Percentiles rank a stretch among this genome's conserved stretches.
Conservation (phyloP, 2,329 filamentous ascomycete species). For the Helotiales sp. region DNA sequence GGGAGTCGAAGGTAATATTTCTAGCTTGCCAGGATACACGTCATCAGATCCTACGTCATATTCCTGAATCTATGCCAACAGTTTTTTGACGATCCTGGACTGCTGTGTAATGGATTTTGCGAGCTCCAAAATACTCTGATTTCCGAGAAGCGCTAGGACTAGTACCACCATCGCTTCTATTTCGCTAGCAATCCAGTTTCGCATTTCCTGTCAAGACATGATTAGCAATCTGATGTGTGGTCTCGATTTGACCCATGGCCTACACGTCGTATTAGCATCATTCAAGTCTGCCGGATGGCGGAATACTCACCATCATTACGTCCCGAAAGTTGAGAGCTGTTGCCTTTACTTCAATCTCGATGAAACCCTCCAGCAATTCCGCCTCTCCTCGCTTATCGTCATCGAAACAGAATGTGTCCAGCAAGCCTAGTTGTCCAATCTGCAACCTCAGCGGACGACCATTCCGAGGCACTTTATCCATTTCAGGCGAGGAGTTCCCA, state of each 20-base stretch:
- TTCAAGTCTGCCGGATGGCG: no score
- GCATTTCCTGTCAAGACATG: conserved; percentile 6
- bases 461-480: not conserved
- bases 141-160: conserved; percentile 10
- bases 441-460: not conserved
- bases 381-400: not conserved
- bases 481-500: not conserved
- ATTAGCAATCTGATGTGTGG: not conserved
- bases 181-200: conserved; percentile 13
- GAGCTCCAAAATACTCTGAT: conserved; percentile 13
- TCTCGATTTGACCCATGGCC: not conserved
- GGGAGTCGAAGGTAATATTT: no score
- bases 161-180: conserved; percentile 6
- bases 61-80: not conserved
- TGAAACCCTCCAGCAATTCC: not conserved
- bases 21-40: no score
- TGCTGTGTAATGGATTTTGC: conserved; percentile 16
- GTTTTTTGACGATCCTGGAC: conserved; percentile 13
- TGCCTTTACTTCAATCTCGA: conserved; percentile 3
- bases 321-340: conserved; percentile 3
- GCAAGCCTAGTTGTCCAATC: not conserved
- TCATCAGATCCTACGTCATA: not conserved
- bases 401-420: not conserved
- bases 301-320: conserved; percentile 1
- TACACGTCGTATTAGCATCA: no score